Percentiles rank a stretch among this genome's conserved stretches.
These are phyloP conservation scores for Atkinsonella hypoxylon DNA, from an alignment of 2,329 filamentous ascomycete genomes.

Conservation along the genomic window DNA sequence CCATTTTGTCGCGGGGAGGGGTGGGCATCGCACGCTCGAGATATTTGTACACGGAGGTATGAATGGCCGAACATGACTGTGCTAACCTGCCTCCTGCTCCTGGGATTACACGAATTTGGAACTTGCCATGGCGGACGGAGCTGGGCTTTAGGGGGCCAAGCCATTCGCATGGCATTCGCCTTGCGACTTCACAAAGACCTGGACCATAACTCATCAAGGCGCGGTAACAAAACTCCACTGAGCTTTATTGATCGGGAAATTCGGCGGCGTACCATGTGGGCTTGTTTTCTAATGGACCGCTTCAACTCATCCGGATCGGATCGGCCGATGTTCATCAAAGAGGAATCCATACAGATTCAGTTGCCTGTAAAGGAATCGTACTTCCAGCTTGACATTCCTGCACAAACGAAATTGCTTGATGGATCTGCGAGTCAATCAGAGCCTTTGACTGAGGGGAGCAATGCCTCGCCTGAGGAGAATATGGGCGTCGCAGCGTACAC, in stretches of 20 bases:
- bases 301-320: slow-evolving; percentile 96
- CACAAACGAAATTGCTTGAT: slow-evolving; percentile 70
- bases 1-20: slow-evolving; percentile 75
- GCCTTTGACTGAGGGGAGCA: slow-evolving; percentile 49
- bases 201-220: slow-evolving; percentile 59
- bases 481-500: slow-evolving; percentile 93
- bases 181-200: slow-evolving; percentile 87
- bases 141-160: slow-evolving; percentile 92
- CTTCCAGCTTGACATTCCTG: slow-evolving; percentile 85
- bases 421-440: slow-evolving; percentile 55
- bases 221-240: slow-evolving; percentile 51
- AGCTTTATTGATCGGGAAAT: slow-evolving; percentile 94
- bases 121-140: slow-evolving; percentile 93
- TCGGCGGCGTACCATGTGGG: slow-evolving; percentile 90
- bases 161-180: slow-evolving; percentile 93
- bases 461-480: slow-evolving; percentile 60
- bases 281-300: slow-evolving; percentile 92
- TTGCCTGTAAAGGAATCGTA: slow-evolving; percentile 82
- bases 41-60: slow-evolving; percentile 77
- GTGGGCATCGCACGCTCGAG: slow-evolving; percentile 79
- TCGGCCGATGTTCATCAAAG: slow-evolving; percentile 79
- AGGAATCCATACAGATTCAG: slow-evolving; percentile 80
- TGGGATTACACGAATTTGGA: slow-evolving; percentile 90
- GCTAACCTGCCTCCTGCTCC: slow-evolving; percentile 74
- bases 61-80: slow-evolving; percentile 96